A percentile compares a stretch with the other conserved stretches of the same genome.
Evolutionary conservation across 2,329 filamentous ascomycete species (phyloP).

Genomic region (Xylariales sp.): DNA sequence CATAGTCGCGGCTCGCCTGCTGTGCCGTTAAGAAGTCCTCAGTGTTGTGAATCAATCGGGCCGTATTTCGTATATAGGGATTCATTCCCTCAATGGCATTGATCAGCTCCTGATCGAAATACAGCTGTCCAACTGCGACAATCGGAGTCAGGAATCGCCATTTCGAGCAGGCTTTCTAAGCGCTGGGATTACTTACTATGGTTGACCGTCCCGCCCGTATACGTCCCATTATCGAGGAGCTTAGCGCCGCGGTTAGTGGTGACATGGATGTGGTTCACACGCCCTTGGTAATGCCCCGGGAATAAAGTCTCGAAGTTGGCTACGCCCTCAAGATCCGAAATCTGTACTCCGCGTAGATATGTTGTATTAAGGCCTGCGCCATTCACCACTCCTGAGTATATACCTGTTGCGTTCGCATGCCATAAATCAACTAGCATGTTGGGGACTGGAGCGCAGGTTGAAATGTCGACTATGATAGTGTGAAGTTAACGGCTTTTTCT

Average conservation of each 20-base stretch:
- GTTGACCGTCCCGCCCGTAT: slow-evolving; percentile 60
- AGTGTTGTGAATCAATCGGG: slow-evolving; percentile 59
- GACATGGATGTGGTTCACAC: slow-evolving; percentile 54
- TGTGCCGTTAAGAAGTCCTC: slow-evolving; percentile 61
- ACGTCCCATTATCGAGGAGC: slow-evolving; percentile 61
- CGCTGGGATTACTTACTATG: slow-evolving; percentile 52
- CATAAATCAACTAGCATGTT: slow-evolving; percentile 52
- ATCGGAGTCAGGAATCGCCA: slow-evolving; percentile 5
- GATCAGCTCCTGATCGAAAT: slow-evolving; percentile 68
- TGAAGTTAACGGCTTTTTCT: background rate
- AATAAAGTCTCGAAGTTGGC: slow-evolving; percentile 57
- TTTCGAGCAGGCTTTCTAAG: background rate
- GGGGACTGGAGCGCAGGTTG: slow-evolving; percentile 49
- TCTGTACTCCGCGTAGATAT: slow-evolving; percentile 58
- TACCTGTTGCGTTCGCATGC: slow-evolving; percentile 56
- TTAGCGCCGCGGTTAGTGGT: slow-evolving; percentile 46
- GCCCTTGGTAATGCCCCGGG: slow-evolving; percentile 59
- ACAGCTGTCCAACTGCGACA: slow-evolving; percentile 63
- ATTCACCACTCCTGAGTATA: slow-evolving; percentile 53
- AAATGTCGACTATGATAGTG: slow-evolving; percentile 45
- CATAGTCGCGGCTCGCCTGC: slow-evolving; percentile 48
- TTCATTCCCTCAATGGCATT: slow-evolving; percentile 58
- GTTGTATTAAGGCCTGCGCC: slow-evolving; percentile 55
- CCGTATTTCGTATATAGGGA: slow-evolving; percentile 59
- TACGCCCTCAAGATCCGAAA: slow-evolving; percentile 55